phyloP scores from a whole-genome alignment of 2,329 filamentous ascomycete species.

The Apiospora kogelbergensis region DNA sequence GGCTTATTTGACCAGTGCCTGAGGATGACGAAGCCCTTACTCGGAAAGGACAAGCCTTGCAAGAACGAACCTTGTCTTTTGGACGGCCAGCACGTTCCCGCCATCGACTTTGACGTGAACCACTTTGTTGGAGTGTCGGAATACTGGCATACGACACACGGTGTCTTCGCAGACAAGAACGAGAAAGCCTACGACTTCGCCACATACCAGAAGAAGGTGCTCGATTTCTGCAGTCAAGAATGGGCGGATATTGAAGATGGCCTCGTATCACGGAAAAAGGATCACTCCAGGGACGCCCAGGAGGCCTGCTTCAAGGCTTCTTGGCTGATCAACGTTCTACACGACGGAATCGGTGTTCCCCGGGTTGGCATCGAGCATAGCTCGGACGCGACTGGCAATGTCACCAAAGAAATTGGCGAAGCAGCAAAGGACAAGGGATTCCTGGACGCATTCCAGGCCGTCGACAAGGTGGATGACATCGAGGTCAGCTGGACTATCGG shows the following conservation, averaged over 20 bases:
- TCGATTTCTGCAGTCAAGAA: constrained; percentile 79
- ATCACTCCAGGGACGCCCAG: constrained; percentile 75
- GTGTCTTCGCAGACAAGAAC: constrained; percentile 78
- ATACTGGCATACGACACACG: constrained; percentile 98
- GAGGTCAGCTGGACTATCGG: constrained; percentile 98
- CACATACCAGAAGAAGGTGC: constrained; percentile 83
- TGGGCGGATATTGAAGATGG: constrained; percentile 76
- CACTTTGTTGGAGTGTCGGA: constrained; percentile 98
- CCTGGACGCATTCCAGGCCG: constrained; percentile 83
- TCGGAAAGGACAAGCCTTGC: constrained; percentile 88
- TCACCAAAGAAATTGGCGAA: constrained; percentile 68
- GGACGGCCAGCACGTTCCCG: constrained; percentile 87
- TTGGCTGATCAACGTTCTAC: constrained; percentile 95
- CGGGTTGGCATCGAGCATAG: constrained; percentile 74
- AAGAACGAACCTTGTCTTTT: constrained; percentile 81
- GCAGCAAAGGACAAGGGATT: constrained; percentile 73
- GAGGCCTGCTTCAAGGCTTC: constrained; percentile 97
- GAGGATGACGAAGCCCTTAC: constrained; percentile 75
- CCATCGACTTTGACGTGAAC: constrained; percentile 95
- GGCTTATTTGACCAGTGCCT: constrained; percentile 87
- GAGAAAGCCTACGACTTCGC: constrained; percentile 87
- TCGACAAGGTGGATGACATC: constrained; percentile 86
- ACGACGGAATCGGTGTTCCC: constrained; percentile 93
- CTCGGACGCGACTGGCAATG: constrained; percentile 57
- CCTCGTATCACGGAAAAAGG: constrained; percentile 66